Evolutionary conservation across 2,329 filamentous ascomycete genomes (phyloP).

Genomic region (Fonsecaea pedrosoi): DNA sequence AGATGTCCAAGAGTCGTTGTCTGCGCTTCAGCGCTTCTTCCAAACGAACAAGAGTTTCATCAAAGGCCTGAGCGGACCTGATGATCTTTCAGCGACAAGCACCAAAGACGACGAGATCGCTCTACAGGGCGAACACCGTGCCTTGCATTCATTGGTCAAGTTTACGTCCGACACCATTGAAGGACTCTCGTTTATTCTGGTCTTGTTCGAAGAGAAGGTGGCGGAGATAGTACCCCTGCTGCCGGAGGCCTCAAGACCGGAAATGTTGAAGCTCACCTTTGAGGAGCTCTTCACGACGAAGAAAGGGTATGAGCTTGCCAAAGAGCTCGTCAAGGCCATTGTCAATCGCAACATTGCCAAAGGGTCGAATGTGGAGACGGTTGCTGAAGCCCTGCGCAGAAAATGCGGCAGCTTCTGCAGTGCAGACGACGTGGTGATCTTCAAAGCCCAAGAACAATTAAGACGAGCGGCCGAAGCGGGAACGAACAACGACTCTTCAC

Average conservation of each 20-base stretch:
- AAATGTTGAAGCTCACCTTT: slow-evolving; percentile 79
- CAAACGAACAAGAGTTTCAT: slow-evolving; percentile 89
- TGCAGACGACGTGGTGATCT: slow-evolving; percentile 94
- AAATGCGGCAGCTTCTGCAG: slow-evolving; percentile 98
- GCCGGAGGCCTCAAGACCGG: slow-evolving; percentile 71
- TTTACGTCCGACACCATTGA: slow-evolving; percentile 91
- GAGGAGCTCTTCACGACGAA: slow-evolving; percentile 82
- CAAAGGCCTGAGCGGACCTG: slow-evolving; percentile 89
- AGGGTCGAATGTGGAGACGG: slow-evolving; percentile 95
- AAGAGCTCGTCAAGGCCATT: slow-evolving; percentile 94
- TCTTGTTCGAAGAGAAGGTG: slow-evolving; percentile 91
- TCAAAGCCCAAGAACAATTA: slow-evolving; percentile 95
- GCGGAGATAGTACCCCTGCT: slow-evolving; percentile 83
- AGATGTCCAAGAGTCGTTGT: slow-evolving; percentile 78
- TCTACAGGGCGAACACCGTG: slow-evolving; percentile 91
- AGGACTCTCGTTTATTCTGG: slow-evolving; percentile 93
- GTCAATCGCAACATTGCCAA: slow-evolving; percentile 97
- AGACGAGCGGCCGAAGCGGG: slow-evolving; percentile 84
- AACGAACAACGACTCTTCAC: slow-evolving; percentile 74
- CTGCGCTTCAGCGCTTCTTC: slow-evolving; percentile 80
- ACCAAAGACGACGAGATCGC: slow-evolving; percentile 91
- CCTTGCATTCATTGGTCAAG: slow-evolving; percentile 82
- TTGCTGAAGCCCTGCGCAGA: slow-evolving; percentile 89
- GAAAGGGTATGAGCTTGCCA: slow-evolving; percentile 85
- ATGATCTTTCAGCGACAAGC: slow-evolving; percentile 76